Evolutionary conservation across 768 basidiomycete species (phyloP).

Genomic region (Pleurotus platypus): DNA sequence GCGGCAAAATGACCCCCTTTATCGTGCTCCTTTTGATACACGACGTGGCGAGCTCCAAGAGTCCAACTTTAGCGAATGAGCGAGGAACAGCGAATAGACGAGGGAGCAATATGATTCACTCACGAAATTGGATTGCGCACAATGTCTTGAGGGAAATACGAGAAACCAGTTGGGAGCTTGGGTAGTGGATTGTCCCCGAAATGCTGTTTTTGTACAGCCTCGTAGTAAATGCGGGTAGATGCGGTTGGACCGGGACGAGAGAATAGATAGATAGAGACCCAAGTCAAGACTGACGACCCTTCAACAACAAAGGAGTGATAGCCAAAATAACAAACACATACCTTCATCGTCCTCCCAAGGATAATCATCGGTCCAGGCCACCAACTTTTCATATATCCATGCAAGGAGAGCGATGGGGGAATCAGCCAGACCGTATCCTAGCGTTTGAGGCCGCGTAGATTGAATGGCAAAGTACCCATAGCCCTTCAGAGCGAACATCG

Average conservation of each 20-base stretch:
- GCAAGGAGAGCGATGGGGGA: constrained; percentile 52
- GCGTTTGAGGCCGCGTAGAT: constrained; percentile 46
- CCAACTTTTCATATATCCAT: constrained; percentile 53
- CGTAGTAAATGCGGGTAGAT: constrained; percentile 57
- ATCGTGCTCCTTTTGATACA: constrained; percentile 16
- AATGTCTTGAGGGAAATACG: constrained; percentile 45
- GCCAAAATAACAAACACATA: constrained; percentile 14
- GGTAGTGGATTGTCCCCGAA: constrained; percentile 2
- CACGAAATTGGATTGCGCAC: constrained; percentile 40
- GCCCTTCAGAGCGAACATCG: constrained; percentile 19
- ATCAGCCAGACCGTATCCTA: constrained; percentile 53
- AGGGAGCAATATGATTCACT: not conserved
- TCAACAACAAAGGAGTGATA: constrained; percentile 5
- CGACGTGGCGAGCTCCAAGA: constrained; percentile 22
- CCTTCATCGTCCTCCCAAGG: constrained; percentile 59
- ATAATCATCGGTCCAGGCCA: constrained; percentile 47
- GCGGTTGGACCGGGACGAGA: constrained; percentile 57
- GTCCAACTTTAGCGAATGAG: constrained; percentile 21
- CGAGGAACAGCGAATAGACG: not conserved
- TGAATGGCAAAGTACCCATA: constrained; percentile 37
- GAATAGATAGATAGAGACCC: constrained; percentile 59
- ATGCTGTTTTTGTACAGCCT: constrained; percentile 23
- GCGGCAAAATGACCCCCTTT: not conserved
- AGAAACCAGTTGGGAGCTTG: constrained; percentile 34
- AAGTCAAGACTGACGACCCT: constrained; percentile 42